A percentile compares a stretch with the other conserved stretches of the same genome.
Conservation (phyloP, 306 rosid genomes). For the Lablab purpureus region DNA sequence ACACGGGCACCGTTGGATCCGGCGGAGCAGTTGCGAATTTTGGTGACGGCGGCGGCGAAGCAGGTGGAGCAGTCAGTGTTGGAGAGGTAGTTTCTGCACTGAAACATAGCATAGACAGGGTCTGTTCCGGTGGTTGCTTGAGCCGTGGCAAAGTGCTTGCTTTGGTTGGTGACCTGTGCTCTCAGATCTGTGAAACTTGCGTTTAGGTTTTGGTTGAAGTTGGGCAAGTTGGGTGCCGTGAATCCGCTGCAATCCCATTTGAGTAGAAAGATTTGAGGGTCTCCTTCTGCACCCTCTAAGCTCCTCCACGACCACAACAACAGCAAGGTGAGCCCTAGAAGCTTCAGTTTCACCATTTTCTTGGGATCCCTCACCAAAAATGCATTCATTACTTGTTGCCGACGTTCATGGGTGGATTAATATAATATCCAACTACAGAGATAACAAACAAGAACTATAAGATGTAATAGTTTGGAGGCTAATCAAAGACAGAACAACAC, state of each 20-base stretch:
- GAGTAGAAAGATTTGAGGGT: slow-evolving; percentile 54
- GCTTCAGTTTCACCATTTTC: neutral
- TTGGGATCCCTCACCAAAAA: too few species aligned
- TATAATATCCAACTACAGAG: too few species aligned
- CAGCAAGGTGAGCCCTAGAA: neutral
- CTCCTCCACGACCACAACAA: slow-evolving; percentile 35
- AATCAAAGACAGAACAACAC: too few species aligned
- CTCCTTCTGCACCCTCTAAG: slow-evolving; percentile 35
- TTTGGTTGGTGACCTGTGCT: slow-evolving; percentile 38
- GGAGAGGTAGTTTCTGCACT: neutral
- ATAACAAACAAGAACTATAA: too few species aligned
- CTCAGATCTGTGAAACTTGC: slow-evolving; percentile 48
- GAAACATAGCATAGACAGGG: neutral
- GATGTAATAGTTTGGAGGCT: too few species aligned
- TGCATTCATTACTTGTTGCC: too few species aligned
- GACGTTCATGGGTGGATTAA: too few species aligned
- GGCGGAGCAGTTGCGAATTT: slow-evolving; percentile 32
- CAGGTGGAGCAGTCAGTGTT: neutral
- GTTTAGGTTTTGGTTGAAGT: slow-evolving; percentile 60
- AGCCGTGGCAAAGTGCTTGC: slow-evolving; percentile 58
- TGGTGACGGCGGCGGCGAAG: neutral
- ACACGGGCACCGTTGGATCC: slow-evolving; percentile 61
- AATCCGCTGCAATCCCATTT: slow-evolving; percentile 70
- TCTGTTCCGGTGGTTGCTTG: neutral
- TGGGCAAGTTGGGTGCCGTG: slow-evolving; percentile 48